Conservation (phyloP, 1,139 yeast genomes). For the Blastobotrys aristatus region DNA sequence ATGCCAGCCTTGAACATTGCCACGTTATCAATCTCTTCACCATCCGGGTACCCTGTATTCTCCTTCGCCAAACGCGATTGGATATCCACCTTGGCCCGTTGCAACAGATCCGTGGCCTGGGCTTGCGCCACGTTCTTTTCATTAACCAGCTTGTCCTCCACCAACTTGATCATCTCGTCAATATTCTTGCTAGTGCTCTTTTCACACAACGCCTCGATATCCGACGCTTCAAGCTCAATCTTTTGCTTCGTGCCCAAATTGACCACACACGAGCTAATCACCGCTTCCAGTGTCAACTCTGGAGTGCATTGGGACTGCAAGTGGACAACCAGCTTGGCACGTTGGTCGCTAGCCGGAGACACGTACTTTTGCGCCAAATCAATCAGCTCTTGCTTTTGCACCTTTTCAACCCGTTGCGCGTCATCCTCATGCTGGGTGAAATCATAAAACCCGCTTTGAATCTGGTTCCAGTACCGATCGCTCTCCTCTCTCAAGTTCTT, state of each 20-base stretch:
- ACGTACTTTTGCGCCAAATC: conserved; percentile 50
- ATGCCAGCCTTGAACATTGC: conserved; percentile 31
- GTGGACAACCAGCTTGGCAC: conserved; percentile 54
- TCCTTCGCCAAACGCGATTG: conserved; percentile 11
- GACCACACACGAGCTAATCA: conserved; percentile 22
- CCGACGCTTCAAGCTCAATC: conserved; percentile 36
- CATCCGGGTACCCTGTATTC: conserved; percentile 21
- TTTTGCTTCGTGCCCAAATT: conserved; percentile 72
- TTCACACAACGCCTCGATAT: conserved; percentile 21
- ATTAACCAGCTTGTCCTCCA: conserved; percentile 3
- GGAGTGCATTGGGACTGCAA: conserved; percentile 52
- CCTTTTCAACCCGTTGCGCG: conserved; percentile 48
- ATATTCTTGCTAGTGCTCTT: conserved; percentile 17
- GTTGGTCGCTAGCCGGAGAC: conserved; percentile 38
- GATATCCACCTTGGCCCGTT: conserved; percentile 16
- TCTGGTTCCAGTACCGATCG: conserved; percentile 56
- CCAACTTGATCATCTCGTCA: conserved; percentile 5
- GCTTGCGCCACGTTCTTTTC: conserved; percentile 7
- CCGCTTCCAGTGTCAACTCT: conserved; percentile 21
- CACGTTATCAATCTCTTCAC: conserved; percentile 24
- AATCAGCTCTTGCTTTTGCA: conserved; percentile 55
- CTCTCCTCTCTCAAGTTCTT: conserved; percentile 79
- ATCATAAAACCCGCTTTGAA: conserved; percentile 73
- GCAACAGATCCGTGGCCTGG: conserved; percentile 17
- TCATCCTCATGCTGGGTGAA: conserved; percentile 53